Evolutionary conservation across 2,329 filamentous ascomycete species (phyloP).

Genomic region (Juglanconis oblonga): DNA sequence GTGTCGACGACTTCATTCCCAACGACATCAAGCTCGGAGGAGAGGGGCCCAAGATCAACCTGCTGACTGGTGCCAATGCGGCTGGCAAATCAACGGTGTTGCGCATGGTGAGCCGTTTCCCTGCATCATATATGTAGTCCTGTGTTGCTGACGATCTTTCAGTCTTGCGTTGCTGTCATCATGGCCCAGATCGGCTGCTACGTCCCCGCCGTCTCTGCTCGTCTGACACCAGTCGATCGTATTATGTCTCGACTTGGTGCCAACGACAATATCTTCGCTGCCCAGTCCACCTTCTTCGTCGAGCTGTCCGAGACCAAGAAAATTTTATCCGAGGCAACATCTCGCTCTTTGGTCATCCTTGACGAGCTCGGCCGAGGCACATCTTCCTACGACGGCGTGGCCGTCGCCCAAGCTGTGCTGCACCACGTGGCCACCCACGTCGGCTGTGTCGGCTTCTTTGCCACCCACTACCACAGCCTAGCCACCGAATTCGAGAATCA

Average conservation of each 20-base stretch:
- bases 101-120: conserved; percentile 69
- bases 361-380: conserved; percentile 96
- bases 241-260: conserved; percentile 98
- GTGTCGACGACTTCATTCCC: conserved; percentile 91
- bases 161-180: conserved; percentile 94
- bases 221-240: conserved; percentile 85
- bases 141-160: conserved; percentile 24
- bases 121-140: background rate
- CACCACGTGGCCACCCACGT: conserved; percentile 93
- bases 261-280: conserved; percentile 98
- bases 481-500: conserved; percentile 87
- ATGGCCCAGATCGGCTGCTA: conserved; percentile 97
- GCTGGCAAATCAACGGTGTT: conserved; percentile 96
- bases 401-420: conserved; percentile 94
- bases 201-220: conserved; percentile 78
- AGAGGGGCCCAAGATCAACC: conserved; percentile 74
- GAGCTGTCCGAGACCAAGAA: conserved; percentile 98
- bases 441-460: conserved; percentile 93
- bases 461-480: conserved; percentile 94
- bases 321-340: conserved; percentile 90
- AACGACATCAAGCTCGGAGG: conserved; percentile 91
- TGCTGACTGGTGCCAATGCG: conserved; percentile 94
- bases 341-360: conserved; percentile 90
- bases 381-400: conserved; percentile 92
- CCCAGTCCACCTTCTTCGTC: conserved; percentile 97